A percentile compares a stretch with the other conserved stretches of the same genome.
phyloP scores from a whole-genome alignment of 2,329 filamentous ascomycete species.

The Xylariaceae sp. region DNA sequence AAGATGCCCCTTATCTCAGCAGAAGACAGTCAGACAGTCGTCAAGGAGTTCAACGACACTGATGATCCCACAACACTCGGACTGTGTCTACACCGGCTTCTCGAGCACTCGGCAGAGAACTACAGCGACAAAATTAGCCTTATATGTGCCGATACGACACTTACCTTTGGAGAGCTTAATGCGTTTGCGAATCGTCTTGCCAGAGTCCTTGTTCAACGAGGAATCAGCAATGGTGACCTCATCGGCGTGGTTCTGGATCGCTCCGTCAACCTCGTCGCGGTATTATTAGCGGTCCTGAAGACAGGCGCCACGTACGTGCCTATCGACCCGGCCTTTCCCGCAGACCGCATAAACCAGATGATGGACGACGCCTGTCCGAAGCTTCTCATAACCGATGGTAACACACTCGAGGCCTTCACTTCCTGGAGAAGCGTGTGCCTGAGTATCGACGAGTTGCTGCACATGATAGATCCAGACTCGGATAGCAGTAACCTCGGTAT shows the following conservation, averaged over 20 bases:
- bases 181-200: slow-evolving; percentile 27
- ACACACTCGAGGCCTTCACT: slow-evolving; percentile 8
- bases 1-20: slow-evolving; percentile 6
- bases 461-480: slow-evolving; percentile 1
- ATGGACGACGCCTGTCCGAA: slow-evolving; percentile 32
- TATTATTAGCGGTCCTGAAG: slow-evolving; percentile 34
- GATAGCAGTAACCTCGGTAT: slow-evolving; percentile 9
- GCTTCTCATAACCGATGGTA: slow-evolving; percentile 23
- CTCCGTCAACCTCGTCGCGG: slow-evolving; percentile 28
- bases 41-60: slow-evolving; percentile 10
- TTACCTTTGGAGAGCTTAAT: slow-evolving; percentile 30
- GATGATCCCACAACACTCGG: slow-evolving; percentile 8
- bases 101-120: slow-evolving; percentile 16
- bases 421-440: slow-evolving; percentile 22
- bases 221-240: slow-evolving; percentile 28
- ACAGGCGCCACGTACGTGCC: slow-evolving; percentile 38
- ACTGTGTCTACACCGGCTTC: slow-evolving; percentile 22
- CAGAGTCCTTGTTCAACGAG: slow-evolving; percentile 20
- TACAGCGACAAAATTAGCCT: slow-evolving; percentile 25
- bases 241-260: slow-evolving; percentile 34
- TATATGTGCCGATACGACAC: slow-evolving; percentile 16
- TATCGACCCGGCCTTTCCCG: slow-evolving; percentile 34
- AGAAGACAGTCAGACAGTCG: slow-evolving; percentile 7
- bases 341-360: slow-evolving; percentile 34
- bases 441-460: slow-evolving; percentile 19